These are phyloP conservation scores for Claviceps sp. DNA, from an alignment of 2,329 filamentous ascomycete genomes.

Conservation along the genomic window DNA sequence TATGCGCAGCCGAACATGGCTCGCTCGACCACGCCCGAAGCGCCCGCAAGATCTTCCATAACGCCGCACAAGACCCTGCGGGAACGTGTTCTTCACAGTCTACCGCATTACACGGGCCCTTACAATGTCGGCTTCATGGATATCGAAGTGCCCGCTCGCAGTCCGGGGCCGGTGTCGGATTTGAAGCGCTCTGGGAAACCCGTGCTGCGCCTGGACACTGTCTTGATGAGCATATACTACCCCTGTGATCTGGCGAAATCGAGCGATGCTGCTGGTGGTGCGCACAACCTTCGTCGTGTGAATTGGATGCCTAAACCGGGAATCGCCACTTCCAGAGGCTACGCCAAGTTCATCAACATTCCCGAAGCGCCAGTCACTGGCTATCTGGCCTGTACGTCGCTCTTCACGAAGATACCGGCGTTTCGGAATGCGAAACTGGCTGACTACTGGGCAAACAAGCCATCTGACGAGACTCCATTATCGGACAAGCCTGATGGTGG, in stretches of 20 bases:
- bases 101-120: conserved; percentile 50
- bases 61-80: conserved; percentile 18
- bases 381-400: conserved; percentile 41
- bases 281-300: conserved; percentile 34
- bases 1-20: conserved; percentile 1
- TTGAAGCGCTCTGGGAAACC: conserved; percentile 26
- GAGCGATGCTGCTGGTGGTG: conserved; percentile 12
- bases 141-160: conserved; percentile 44
- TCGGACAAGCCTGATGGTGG: conserved; percentile 12
- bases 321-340: conserved; percentile 41
- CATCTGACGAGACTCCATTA: conserved; percentile 21
- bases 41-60: conserved; percentile 10
- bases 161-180: conserved; percentile 25
- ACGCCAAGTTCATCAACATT: conserved; percentile 46
- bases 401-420: conserved; percentile 52
- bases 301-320: conserved; percentile 50
- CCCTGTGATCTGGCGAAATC: conserved; percentile 32
- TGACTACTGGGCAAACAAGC: conserved; percentile 34
- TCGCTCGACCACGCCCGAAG: background rate
- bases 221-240: conserved; percentile 54
- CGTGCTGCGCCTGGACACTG: conserved; percentile 35
- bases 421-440: conserved; percentile 47
- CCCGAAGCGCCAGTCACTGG: conserved; percentile 33
- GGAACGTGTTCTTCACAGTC: conserved; percentile 28
- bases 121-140: conserved; percentile 58